Evolutionary conservation across 1,284 basidiomycete species (phyloP).

Genomic region (Hypsizygus ulmarius): DNA sequence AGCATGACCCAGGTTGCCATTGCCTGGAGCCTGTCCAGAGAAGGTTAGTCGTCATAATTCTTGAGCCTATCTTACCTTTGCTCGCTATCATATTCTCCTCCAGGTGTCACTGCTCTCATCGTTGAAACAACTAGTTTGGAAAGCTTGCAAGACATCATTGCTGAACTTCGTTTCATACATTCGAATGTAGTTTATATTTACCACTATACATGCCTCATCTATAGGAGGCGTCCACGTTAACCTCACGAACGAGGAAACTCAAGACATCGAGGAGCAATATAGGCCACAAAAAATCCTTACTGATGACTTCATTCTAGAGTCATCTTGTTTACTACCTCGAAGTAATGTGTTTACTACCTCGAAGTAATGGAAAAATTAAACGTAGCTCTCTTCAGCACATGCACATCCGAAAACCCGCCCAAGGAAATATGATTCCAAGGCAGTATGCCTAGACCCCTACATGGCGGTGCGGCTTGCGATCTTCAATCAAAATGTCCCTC

Average conservation of each 20-base stretch:
- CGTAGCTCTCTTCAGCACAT: too few relatives aligned
- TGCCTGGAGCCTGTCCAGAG: conserved; percentile 52
- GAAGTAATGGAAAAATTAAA: too few relatives aligned
- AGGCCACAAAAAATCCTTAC: conserved; percentile 31
- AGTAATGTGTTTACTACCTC: too few relatives aligned
- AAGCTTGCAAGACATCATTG: conserved; percentile 50
- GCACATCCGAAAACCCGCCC: too few relatives aligned
- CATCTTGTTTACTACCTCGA: too few relatives aligned
- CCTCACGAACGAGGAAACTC: conserved; percentile 52
- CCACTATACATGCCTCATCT: conserved; percentile 1
- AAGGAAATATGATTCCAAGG: too few relatives aligned
- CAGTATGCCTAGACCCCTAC: too few relatives aligned
- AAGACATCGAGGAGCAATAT: conserved; percentile 49
- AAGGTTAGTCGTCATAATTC: conserved; percentile 23
- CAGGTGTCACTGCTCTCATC: conserved; percentile 53
- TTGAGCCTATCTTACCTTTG: neutral
- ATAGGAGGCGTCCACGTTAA: conserved; percentile 40
- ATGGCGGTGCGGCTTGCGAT: too few relatives aligned
- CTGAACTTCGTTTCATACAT: conserved; percentile 27
- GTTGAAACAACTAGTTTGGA: conserved; percentile 54
- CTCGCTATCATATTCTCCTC: neutral
- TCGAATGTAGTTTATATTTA: neutral
- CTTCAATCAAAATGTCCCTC: too few relatives aligned
- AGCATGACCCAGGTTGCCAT: conserved; percentile 61
- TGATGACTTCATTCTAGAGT: too few relatives aligned